Conservation (phyloP, 768 basidiomycete species). For the Lactarius vividus region DNA sequence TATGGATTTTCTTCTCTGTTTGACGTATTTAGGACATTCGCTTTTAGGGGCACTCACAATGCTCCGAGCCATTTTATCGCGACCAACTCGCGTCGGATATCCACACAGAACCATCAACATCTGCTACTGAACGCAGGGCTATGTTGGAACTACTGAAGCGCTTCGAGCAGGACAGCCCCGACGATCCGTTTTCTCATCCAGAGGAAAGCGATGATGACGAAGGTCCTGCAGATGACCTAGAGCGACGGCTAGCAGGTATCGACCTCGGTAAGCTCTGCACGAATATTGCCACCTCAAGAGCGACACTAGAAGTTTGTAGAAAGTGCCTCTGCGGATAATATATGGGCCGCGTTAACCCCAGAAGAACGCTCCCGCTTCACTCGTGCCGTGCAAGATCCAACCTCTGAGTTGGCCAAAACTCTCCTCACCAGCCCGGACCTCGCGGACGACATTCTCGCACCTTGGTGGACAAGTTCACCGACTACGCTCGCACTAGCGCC, state of each 20-base stretch:
- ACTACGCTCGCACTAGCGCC: neutral
- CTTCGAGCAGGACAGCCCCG: slow-evolving; percentile 60
- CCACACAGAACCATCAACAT: slow-evolving; percentile 50
- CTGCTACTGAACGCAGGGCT: slow-evolving; percentile 52
- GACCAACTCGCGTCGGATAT: slow-evolving; percentile 69
- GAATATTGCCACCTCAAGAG: neutral
- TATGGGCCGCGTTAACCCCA: slow-evolving; percentile 62
- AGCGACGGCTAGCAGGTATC: slow-evolving; percentile 49
- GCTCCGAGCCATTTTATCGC: slow-evolving; percentile 81
- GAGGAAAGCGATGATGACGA: slow-evolving; percentile 39
- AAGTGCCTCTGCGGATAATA: slow-evolving; percentile 48
- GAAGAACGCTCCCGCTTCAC: slow-evolving; percentile 61
- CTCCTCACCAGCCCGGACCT: slow-evolving; percentile 60
- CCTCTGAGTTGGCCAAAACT: slow-evolving; percentile 55
- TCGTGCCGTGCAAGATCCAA: slow-evolving; percentile 56
- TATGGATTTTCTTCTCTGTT: neutral
- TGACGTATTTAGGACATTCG: neutral
- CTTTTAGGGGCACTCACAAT: slow-evolving; percentile 57
- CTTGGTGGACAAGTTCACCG: slow-evolving; percentile 63
- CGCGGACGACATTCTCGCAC: slow-evolving; percentile 45
- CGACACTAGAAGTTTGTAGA: slow-evolving; percentile 38
- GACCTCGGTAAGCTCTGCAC: slow-evolving; percentile 54
- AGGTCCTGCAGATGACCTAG: slow-evolving; percentile 33
- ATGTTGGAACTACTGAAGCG: slow-evolving; percentile 71
- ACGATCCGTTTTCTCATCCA: slow-evolving; percentile 38